phyloP scores from a whole-genome alignment of 805 yeast genomes.

The Kodamaea restingae region DNA sequence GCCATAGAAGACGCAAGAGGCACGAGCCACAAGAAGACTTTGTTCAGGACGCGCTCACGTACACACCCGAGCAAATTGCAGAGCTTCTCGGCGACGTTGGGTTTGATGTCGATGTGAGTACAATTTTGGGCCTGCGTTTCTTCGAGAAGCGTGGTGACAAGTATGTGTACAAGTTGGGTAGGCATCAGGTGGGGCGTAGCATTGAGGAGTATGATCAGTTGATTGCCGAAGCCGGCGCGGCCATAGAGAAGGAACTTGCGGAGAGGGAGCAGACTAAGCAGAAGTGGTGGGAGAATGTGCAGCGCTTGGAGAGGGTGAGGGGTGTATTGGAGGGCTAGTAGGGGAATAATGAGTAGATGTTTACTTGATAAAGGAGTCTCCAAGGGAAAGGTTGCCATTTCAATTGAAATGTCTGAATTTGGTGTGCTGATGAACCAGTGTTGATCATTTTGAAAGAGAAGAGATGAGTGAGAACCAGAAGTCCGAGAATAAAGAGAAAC shows the following conservation, averaged over 20 bases:
- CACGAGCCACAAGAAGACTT: slow-evolving; percentile 12
- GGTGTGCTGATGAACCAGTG: too few relatives aligned
- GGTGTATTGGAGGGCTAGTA: slow-evolving; percentile 15
- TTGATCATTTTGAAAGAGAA: too few relatives aligned
- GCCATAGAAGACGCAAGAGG: background rate
- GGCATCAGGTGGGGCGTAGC: slow-evolving; percentile 19
- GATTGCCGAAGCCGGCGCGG: slow-evolving; percentile 20
- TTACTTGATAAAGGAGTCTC: too few relatives aligned
- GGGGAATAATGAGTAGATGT: too few relatives aligned
- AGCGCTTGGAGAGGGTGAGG: slow-evolving; percentile 26
- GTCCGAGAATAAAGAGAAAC: too few relatives aligned
- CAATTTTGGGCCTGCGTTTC: slow-evolving; percentile 16
- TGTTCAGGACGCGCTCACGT: slow-evolving; percentile 11
- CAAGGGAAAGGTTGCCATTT: too few relatives aligned
- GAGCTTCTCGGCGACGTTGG: slow-evolving; percentile 16
- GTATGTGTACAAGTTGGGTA: slow-evolving; percentile 23
- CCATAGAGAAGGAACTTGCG: slow-evolving; percentile 27
- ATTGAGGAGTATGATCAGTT: slow-evolving; percentile 31
- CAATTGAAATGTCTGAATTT: too few relatives aligned
- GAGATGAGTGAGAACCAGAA: too few relatives aligned
- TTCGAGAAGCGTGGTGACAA: slow-evolving; percentile 17
- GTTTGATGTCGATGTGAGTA: slow-evolving; percentile 10
- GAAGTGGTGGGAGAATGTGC: slow-evolving; percentile 34
- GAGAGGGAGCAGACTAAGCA: slow-evolving; percentile 31
- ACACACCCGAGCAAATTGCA: slow-evolving; percentile 19